phyloP scores from a whole-genome alignment of 2,329 filamentous ascomycete species.

The Penicillium sp. region DNA sequence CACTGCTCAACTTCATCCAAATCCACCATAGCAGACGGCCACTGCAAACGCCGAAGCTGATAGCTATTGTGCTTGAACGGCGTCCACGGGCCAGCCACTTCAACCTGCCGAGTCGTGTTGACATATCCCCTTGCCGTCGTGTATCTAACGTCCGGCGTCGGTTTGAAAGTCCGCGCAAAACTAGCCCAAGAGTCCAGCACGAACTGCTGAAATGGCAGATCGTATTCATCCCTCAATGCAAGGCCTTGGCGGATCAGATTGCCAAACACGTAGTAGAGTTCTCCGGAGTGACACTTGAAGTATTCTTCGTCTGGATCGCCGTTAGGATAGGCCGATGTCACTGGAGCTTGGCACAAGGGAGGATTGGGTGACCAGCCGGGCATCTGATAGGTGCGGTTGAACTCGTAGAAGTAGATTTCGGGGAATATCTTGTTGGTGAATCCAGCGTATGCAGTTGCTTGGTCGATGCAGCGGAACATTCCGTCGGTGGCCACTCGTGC shows the following conservation, averaged over 20 bases:
- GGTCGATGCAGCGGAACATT: slow-evolving; percentile 61
- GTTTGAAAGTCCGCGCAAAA: slow-evolving; percentile 21
- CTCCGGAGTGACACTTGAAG: slow-evolving; percentile 58
- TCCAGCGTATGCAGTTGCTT: slow-evolving; percentile 59
- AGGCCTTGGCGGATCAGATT: slow-evolving; percentile 39
- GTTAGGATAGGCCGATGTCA: slow-evolving; percentile 40
- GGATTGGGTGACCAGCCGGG: slow-evolving; percentile 57
- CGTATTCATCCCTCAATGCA: slow-evolving; percentile 22
- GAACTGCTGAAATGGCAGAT: slow-evolving; percentile 27
- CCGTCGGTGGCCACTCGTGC: slow-evolving; percentile 60
- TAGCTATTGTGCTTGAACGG: slow-evolving; percentile 8
- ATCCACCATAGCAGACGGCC: slow-evolving; percentile 16
- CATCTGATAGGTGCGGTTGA: slow-evolving; percentile 56
- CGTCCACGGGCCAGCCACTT: slow-evolving; percentile 12
- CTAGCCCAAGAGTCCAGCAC: slow-evolving; percentile 29
- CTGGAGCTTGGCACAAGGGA: slow-evolving; percentile 49
- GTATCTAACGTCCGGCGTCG: slow-evolving; percentile 19
- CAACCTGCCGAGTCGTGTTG: slow-evolving; percentile 16
- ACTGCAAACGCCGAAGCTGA: slow-evolving; percentile 20
- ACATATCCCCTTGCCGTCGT: slow-evolving; percentile 23
- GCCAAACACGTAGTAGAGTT: slow-evolving; percentile 58
- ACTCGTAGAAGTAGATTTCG: slow-evolving; percentile 61
- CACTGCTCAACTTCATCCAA: slow-evolving; percentile 22
- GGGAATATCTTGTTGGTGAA: slow-evolving; percentile 49
- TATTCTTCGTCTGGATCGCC: slow-evolving; percentile 57